Conservation (phyloP, 129 eudicot species). For the Flaveria trinervia region DNA sequence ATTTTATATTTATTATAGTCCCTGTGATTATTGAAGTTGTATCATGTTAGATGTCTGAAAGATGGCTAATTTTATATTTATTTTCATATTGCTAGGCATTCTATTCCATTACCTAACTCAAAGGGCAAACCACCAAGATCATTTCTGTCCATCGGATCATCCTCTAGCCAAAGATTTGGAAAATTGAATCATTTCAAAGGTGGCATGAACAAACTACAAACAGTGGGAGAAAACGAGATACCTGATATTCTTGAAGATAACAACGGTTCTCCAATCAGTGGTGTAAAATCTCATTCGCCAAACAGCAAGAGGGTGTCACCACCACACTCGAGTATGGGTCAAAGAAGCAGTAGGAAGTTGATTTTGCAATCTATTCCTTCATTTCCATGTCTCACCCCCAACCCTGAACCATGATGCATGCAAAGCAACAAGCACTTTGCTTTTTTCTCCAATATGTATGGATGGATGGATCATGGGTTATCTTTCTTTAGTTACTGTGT, state of each 20-base stretch:
- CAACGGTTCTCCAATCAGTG: constrained; percentile 49
- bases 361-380: constrained; percentile 89
- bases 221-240: constrained; percentile 58
- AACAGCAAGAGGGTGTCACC: constrained; percentile 92
- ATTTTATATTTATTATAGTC: neutral
- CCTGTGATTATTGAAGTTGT: neutral
- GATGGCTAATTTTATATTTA: neutral
- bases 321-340: constrained; percentile 61
- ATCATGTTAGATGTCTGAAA: neutral
- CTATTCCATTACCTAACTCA: constrained; percentile 45
- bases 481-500: constrained; percentile 38
- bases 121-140: constrained; percentile 81
- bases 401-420: constrained; percentile 46
- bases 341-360: constrained; percentile 82
- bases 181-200: constrained; percentile 44
- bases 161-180: constrained; percentile 46
- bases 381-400: constrained; percentile 77
- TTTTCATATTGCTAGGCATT: constrained; percentile 35
- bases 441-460: constrained; percentile 18
- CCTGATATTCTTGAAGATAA: constrained; percentile 69
- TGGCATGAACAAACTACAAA: constrained; percentile 48
- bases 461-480: constrained; percentile 15
- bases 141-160: constrained; percentile 51
- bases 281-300: constrained; percentile 76
- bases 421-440: constrained; percentile 15